phyloP scores from a whole-genome alignment of 352 stramenopile genomes.

The Albugo candida region DNA sequence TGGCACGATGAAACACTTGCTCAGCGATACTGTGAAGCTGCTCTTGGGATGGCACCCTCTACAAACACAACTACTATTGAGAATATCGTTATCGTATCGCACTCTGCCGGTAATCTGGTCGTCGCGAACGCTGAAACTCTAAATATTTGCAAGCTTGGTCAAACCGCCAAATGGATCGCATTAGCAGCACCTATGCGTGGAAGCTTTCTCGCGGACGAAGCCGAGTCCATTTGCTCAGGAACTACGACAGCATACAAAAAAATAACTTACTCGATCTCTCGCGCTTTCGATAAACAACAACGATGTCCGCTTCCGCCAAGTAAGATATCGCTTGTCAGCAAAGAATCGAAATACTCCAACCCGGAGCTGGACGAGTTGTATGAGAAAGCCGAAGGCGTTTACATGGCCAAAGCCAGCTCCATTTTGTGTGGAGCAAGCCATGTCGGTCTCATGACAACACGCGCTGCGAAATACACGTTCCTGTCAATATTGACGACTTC shows the following conservation, averaged over 20 bases:
- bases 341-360: conserved; percentile 2
- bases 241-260: conserved; percentile 9
- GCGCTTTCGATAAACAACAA: conserved; percentile 5
- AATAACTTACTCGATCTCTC: conserved; percentile 4
- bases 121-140: conserved; percentile 10
- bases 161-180: conserved; percentile 20
- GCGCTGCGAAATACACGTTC: not conserved
- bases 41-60: conserved; percentile 2
- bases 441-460: conserved; percentile 10
- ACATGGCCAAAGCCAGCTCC: conserved; percentile 7
- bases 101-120: conserved; percentile 35
- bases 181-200: conserved; percentile 17
- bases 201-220: conserved; percentile 8
- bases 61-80: conserved; percentile 6
- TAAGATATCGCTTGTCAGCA: conserved; percentile 12
- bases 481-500: conserved; percentile 3
- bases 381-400: conserved; percentile 3
- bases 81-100: conserved; percentile 15
- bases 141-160: conserved; percentile 10
- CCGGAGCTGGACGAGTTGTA: conserved; percentile 12
- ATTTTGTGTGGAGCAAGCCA: conserved; percentile 19
- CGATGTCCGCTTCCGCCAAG: conserved; percentile 12
- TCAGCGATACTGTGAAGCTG: conserved; percentile 9
- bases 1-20: conserved; percentile 11
- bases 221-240: conserved; percentile 7